Evolutionary conservation across 257 asterid species (phyloP).

Genomic region (Solanum arcanum): DNA sequence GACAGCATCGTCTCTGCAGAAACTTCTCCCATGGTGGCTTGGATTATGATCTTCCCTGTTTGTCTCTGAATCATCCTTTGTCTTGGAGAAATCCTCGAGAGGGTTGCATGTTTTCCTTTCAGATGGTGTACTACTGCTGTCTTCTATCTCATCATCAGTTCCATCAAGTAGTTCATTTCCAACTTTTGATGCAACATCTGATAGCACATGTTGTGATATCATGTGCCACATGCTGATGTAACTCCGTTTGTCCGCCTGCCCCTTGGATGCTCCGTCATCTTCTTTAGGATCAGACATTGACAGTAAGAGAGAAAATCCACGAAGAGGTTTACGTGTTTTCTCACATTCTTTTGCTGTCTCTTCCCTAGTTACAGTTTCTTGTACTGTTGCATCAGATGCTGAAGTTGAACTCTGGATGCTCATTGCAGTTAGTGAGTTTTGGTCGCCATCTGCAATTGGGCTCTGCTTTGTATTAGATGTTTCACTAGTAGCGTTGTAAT

Average conservation of each 20-base stretch:
- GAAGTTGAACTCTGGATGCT: neutral
- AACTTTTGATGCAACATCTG: conserved; percentile 57
- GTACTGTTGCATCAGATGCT: neutral
- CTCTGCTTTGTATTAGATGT: neutral
- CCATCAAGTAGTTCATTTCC: conserved; percentile 64
- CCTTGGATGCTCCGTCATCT: conserved; percentile 2
- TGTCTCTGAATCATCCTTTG: neutral
- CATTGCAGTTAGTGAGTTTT: neutral
- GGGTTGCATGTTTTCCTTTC: neutral
- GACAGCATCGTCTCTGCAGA: conserved; percentile 62
- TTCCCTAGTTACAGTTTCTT: neutral
- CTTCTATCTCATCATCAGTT: conserved; percentile 45
- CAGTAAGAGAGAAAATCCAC: neutral
- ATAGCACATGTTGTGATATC: conserved; percentile 80
- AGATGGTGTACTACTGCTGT: conserved; percentile 4
- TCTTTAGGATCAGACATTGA: neutral
- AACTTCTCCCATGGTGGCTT: conserved; percentile 15
- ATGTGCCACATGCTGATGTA: conserved; percentile 77
- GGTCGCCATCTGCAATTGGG: neutral
- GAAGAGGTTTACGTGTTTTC: neutral
- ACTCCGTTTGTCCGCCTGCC: conserved; percentile 25
- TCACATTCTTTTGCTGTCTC: neutral
- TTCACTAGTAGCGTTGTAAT: neutral
- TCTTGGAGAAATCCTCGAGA: neutral
- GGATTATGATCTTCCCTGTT: conserved; percentile 1